Conservation (phyloP, 495 filamentous ascomycete species). For the Glarea lozoyensis region DNA sequence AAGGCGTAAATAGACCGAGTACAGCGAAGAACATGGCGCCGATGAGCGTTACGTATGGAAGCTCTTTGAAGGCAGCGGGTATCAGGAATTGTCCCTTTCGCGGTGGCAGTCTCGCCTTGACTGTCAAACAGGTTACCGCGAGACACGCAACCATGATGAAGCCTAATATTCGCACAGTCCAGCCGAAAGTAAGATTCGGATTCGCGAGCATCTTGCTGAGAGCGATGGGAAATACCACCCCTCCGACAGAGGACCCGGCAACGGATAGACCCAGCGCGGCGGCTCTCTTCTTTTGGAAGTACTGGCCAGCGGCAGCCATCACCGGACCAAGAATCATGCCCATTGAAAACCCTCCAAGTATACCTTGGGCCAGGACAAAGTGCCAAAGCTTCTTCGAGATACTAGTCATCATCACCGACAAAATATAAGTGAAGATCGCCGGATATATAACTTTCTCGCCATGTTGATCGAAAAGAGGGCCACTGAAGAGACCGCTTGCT, state of each 20-base stretch:
- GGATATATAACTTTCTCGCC: slow-evolving; percentile 16
- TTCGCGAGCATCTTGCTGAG: slow-evolving; percentile 12
- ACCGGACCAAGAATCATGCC: slow-evolving; percentile 65
- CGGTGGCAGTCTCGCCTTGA: slow-evolving; percentile 37
- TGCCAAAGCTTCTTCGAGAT: slow-evolving; percentile 60
- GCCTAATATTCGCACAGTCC: slow-evolving; percentile 49
- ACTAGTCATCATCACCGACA: slow-evolving; percentile 65
- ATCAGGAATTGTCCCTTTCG: slow-evolving; percentile 34
- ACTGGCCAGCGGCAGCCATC: slow-evolving; percentile 58
- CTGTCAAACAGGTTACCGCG: slow-evolving; percentile 28
- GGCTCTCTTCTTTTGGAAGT: slow-evolving; percentile 57
- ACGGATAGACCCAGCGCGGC: slow-evolving; percentile 62
- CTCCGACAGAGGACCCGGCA: slow-evolving; percentile 57
- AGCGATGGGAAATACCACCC: slow-evolving; percentile 56
- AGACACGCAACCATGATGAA: slow-evolving; percentile 47
- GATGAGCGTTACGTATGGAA: slow-evolving; percentile 15
- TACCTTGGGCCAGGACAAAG: slow-evolving; percentile 64
- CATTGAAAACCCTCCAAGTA: slow-evolving; percentile 63
- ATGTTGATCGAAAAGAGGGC: slow-evolving; percentile 19
- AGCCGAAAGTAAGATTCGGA: slow-evolving; percentile 42
- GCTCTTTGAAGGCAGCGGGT: slow-evolving; percentile 29
- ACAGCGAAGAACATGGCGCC: slow-evolving; percentile 26
- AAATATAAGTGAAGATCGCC: slow-evolving; percentile 33
- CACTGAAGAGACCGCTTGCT: slow-evolving; percentile 10
- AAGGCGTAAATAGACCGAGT: slow-evolving; percentile 45